Conservation (phyloP, 805 yeast species). For the Metschnikowia sp. region DNA sequence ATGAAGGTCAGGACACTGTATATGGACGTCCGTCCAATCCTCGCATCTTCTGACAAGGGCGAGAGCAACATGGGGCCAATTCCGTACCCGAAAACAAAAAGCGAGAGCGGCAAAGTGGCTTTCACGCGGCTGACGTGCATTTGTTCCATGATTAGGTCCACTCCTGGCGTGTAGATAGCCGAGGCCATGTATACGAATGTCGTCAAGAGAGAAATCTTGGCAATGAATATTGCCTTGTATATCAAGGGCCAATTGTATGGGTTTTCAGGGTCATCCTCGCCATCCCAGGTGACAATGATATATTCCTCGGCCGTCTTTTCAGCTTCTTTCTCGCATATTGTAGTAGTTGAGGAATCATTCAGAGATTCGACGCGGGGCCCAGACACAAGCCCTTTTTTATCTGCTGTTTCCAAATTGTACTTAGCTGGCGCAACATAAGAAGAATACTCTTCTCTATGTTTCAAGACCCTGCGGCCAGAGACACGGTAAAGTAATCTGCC, state of each 20-base stretch:
- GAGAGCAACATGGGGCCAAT: slow-evolving; percentile 56
- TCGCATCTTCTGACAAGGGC: slow-evolving; percentile 55
- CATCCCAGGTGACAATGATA: slow-evolving; percentile 30
- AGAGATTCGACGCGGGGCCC: neutral
- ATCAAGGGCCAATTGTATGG: slow-evolving; percentile 55
- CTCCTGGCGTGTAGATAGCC: slow-evolving; percentile 54
- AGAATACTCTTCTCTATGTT: slow-evolving; percentile 24
- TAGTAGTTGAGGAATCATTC: neutral
- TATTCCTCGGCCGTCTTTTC: neutral
- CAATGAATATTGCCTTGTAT: slow-evolving; percentile 36
- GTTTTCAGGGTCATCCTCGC: slow-evolving; percentile 49
- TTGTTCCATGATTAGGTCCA: slow-evolving; percentile 40
- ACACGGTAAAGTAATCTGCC: slow-evolving; percentile 25
- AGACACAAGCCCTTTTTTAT: neutral
- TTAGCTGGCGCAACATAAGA: slow-evolving; percentile 31
- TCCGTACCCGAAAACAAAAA: slow-evolving; percentile 60
- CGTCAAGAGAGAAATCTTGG: slow-evolving; percentile 43
- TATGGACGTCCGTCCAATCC: slow-evolving; percentile 49
- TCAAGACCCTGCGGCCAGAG: slow-evolving; percentile 21
- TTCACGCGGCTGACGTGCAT: slow-evolving; percentile 41
- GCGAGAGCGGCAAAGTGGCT: slow-evolving; percentile 48
- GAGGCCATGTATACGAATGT: slow-evolving; percentile 54
- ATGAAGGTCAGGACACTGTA: slow-evolving; percentile 45
- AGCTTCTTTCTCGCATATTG: neutral
- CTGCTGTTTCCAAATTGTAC: slow-evolving; percentile 11